Evolutionary conservation across 208 protist genomes (phyloP).

Genomic region (Trypanosoma scelopori): DNA sequence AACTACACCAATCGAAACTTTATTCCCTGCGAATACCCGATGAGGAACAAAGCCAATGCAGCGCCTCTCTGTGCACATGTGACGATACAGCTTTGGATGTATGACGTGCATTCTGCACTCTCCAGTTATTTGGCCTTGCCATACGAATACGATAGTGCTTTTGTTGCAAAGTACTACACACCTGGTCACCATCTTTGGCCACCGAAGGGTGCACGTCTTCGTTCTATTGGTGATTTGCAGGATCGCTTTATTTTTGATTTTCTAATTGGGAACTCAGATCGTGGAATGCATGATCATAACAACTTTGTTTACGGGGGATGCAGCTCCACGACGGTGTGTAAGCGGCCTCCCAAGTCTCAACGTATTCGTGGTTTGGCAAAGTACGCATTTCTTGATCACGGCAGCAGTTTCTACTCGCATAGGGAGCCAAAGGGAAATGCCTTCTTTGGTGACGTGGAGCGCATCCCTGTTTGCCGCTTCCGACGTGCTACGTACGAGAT

Average conservation of each 20-base stretch:
- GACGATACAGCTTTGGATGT: conserved; percentile 84
- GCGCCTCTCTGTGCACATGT: conserved; percentile 49
- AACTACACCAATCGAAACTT: conserved; percentile 63
- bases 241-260: conserved; percentile 88
- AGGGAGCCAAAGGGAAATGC: conserved; percentile 61
- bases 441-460: conserved; percentile 56
- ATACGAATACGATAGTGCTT: conserved; percentile 56
- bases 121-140: conserved; percentile 69
- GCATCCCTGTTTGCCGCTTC: conserved; percentile 73
- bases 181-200: conserved; percentile 59
- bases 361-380: conserved; percentile 67
- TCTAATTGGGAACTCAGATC: conserved; percentile 77
- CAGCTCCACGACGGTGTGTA: conserved; percentile 51
- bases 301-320: conserved; percentile 89
- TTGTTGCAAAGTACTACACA: conserved; percentile 68
- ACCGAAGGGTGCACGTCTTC: conserved; percentile 50
- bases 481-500: conserved; percentile 51
- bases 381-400: conserved; percentile 85
- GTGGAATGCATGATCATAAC: conserved; percentile 84
- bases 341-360: conserved; percentile 21
- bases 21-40: conserved; percentile 42
- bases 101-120: conserved; percentile 68
- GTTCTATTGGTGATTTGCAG: conserved; percentile 66
- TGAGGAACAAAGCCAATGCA: conserved; percentile 3
- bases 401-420: conserved; percentile 81